These are phyloP conservation scores for Phellinidium pouzarii DNA, from an alignment of 1,284 basidiomycete genomes.

Conservation along the genomic window DNA sequence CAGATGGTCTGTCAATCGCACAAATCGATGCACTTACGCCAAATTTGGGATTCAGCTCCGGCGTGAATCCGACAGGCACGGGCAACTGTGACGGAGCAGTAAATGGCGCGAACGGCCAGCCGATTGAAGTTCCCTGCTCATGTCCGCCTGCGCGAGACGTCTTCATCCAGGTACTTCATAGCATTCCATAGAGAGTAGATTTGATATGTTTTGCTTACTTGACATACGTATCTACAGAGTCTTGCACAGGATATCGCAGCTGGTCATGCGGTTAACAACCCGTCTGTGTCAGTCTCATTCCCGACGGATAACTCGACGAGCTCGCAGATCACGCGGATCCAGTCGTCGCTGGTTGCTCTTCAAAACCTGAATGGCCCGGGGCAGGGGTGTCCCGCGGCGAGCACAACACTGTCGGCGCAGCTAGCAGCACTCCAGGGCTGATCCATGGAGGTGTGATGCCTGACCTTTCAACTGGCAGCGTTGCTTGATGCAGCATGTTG, in stretches of 20 bases:
- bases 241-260: slow-evolving; percentile 24
- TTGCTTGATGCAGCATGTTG: background rate
- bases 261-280: slow-evolving; percentile 27
- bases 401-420: slow-evolving; percentile 33
- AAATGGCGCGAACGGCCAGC: slow-evolving; percentile 24
- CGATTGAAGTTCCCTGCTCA: slow-evolving; percentile 30
- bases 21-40: slow-evolving; percentile 18
- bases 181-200: background rate
- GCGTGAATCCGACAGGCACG: slow-evolving; percentile 22
- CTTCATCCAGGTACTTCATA: slow-evolving; percentile 27
- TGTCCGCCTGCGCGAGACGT: slow-evolving; percentile 29
- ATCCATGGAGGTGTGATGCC: background rate
- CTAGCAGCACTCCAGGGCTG: slow-evolving; percentile 27
- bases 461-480: background rate
- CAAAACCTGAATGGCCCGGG: slow-evolving; percentile 37
- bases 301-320: slow-evolving; percentile 21
- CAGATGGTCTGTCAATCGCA: slow-evolving; percentile 12
- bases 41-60: slow-evolving; percentile 18
- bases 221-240: background rate
- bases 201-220: background rate
- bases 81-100: slow-evolving; percentile 27
- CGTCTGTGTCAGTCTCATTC: slow-evolving; percentile 23
- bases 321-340: slow-evolving; percentile 21
- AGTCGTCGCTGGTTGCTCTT: slow-evolving; percentile 25
- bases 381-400: slow-evolving; percentile 33